phyloP scores from a whole-genome alignment of 805 yeast species.

The Lipomyces japonicus region DNA sequence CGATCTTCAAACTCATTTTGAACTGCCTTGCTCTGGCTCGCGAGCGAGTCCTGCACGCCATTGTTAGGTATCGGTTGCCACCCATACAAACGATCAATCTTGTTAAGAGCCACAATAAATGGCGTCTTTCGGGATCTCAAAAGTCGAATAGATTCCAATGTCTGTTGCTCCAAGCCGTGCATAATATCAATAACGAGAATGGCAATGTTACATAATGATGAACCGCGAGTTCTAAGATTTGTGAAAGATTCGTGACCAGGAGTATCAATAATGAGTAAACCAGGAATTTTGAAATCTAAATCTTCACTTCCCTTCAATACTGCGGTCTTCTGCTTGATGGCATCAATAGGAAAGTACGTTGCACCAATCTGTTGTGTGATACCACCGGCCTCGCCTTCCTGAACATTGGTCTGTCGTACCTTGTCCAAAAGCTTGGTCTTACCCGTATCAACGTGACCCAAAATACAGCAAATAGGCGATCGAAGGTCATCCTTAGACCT shows the following conservation, averaged over 20 bases:
- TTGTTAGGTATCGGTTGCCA: constrained; percentile 91
- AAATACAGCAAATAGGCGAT: constrained; percentile 97
- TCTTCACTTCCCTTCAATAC: constrained; percentile 77
- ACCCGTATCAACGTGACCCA: constrained; percentile 99
- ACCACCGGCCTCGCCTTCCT: constrained; percentile 99
- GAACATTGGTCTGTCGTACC: constrained; percentile 97
- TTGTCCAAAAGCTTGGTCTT: constrained; percentile 95
- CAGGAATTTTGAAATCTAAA: constrained; percentile 86
- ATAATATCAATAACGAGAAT: constrained; percentile 95
- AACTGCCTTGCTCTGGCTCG: constrained; percentile 76
- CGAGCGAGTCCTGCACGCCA: constrained; percentile 91
- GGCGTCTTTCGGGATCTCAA: constrained; percentile 98
- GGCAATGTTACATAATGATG: constrained; percentile 98
- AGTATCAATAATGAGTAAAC: constrained; percentile 92
- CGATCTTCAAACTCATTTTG: constrained; percentile 90
- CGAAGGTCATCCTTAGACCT: constrained; percentile 62
- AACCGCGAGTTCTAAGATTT: constrained; percentile 96
- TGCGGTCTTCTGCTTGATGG: constrained; percentile 84
- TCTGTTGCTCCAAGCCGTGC: constrained; percentile 99
- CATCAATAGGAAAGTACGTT: constrained; percentile 95
- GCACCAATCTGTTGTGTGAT: constrained; percentile 99
- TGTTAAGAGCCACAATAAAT: constrained; percentile 92
- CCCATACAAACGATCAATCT: constrained; percentile 94
- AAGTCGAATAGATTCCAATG: constrained; percentile 86
- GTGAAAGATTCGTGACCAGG: constrained; percentile 99